Evolutionary conservation across 169 alveolate species (phyloP), one percentile per base, ranked within the genome.

Genomic region (Besnoitia besnoiti): DNA sequence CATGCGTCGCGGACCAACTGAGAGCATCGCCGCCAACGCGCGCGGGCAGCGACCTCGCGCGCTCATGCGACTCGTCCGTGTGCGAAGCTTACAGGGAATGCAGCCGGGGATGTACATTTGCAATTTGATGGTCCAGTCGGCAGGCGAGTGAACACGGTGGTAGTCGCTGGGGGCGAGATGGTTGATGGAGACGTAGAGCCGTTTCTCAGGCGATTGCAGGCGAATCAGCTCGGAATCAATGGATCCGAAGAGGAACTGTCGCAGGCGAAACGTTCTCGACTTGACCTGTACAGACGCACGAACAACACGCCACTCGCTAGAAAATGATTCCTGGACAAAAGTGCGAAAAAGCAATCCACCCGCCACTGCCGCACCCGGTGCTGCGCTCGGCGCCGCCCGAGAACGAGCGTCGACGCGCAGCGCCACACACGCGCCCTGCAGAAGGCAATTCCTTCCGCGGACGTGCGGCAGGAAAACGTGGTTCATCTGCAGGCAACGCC

Each of bases 21-120:
- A 50, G 19, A 50, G 19, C 10, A 50, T 10, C 10, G 62, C 10
- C 40, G 27, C 40, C 24, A 8, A 33, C 27, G 33, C 12, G 46
- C 44, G 80, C 21, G 47, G 80, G 33, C 44, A 7, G 1, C 16
- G 40, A 19, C 46, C 47, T n/a, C 10, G 80, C 19, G 80, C 24
- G 47, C 4, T 10, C 46, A 39, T 27, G 27, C 14, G 24, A 30
- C 30, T 39, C 40, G 33, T 14, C 82, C 46, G 82, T 33, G 82
- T 42, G 33, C 40, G 46, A 7, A 85, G 33, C 35, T 76, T 89
- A 30, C 89, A 90, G 27, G 93, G 93, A 10, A 40, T 44, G 59
- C 93, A 90, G 12, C 93, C 93, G 5, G 93, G 93, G 61, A 90
- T 90, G 37, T 90, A 90, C n/a, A 77, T 51, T 44, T 90, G 88